These are phyloP conservation scores for Sedum album DNA, from an alignment of 164 flowering plant species.

Conservation along the genomic window DNA sequence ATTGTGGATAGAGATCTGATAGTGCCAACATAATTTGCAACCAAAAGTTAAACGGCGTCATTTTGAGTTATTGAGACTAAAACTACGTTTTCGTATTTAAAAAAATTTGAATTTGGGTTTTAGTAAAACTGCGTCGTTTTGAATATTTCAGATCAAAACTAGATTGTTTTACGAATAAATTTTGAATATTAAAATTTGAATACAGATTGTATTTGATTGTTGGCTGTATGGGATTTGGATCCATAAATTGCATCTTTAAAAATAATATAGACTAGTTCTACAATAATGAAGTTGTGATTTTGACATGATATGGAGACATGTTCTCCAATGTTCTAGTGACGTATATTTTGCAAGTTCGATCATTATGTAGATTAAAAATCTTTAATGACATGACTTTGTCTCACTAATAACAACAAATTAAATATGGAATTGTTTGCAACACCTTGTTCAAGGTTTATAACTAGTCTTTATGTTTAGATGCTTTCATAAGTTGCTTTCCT, in stretches of 20 bases:
- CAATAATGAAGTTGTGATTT: neutral
- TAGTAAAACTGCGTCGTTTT: too few relatives aligned
- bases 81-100: too few relatives aligned
- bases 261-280: neutral
- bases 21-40: too few relatives aligned
- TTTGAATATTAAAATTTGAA: too few relatives aligned
- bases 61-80: too few relatives aligned
- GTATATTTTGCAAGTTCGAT: neutral
- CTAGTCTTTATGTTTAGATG: neutral
- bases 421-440: neutral
- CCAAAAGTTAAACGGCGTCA: too few relatives aligned
- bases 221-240: neutral
- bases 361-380: neutral
- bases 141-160: too few relatives aligned
- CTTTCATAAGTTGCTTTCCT: neutral
- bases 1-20: too few relatives aligned
- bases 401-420: neutral
- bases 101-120: too few relatives aligned
- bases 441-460: neutral
- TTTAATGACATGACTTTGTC: neutral
- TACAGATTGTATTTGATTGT: too few relatives aligned
- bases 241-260: too few relatives aligned
- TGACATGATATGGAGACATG: neutral
- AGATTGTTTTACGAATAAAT: too few relatives aligned
- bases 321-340: conserved; percentile 1